Conservation (phyloP, 768 basidiomycete genomes). For the Phanerochaete carnosa region DNA sequence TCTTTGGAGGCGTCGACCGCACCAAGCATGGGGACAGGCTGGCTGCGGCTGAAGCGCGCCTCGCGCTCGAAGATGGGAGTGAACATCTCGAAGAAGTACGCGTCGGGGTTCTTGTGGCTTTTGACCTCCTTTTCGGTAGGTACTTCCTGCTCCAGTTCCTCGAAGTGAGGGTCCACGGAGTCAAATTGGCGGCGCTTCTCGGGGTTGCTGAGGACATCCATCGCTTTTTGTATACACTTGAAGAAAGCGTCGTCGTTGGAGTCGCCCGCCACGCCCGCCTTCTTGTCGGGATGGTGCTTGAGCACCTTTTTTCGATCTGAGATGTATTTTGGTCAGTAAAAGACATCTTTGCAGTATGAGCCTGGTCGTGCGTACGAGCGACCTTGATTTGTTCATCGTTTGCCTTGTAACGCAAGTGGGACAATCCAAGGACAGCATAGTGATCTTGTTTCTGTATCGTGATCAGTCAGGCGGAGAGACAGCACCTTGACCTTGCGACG, state of each 20-base stretch:
- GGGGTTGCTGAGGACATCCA: slow-evolving; percentile 83
- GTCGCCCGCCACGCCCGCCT: slow-evolving; percentile 71
- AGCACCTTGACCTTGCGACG: slow-evolving; percentile 12
- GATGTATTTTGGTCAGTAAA: background rate
- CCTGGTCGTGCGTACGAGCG: slow-evolving; percentile 66
- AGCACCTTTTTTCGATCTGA: slow-evolving; percentile 98
- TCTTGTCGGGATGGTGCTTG: slow-evolving; percentile 98
- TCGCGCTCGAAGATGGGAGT: slow-evolving; percentile 86
- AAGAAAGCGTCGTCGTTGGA: slow-evolving; percentile 98
- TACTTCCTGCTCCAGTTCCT: slow-evolving; percentile 72
- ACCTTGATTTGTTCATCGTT: slow-evolving; percentile 92
- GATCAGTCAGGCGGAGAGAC: background rate
- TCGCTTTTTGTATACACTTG: slow-evolving; percentile 99
- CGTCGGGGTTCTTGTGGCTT: slow-evolving; percentile 41
- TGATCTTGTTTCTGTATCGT: slow-evolving; percentile 88
- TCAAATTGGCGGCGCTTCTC: slow-evolving; percentile 95
- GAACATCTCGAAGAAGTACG: slow-evolving; percentile 70
- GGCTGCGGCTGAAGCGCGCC: slow-evolving; percentile 83
- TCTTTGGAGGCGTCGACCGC: slow-evolving; percentile 66
- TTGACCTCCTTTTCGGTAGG: slow-evolving; percentile 66
- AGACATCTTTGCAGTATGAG: background rate
- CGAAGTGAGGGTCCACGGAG: slow-evolving; percentile 82
- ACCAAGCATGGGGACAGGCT: slow-evolving; percentile 85
- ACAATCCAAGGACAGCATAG: slow-evolving; percentile 94
- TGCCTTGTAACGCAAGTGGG: slow-evolving; percentile 83